Base-by-base conservation (phyloP, 2,329 filamentous ascomycete genomes). In the Trichoderma citrinoviride region DNA sequence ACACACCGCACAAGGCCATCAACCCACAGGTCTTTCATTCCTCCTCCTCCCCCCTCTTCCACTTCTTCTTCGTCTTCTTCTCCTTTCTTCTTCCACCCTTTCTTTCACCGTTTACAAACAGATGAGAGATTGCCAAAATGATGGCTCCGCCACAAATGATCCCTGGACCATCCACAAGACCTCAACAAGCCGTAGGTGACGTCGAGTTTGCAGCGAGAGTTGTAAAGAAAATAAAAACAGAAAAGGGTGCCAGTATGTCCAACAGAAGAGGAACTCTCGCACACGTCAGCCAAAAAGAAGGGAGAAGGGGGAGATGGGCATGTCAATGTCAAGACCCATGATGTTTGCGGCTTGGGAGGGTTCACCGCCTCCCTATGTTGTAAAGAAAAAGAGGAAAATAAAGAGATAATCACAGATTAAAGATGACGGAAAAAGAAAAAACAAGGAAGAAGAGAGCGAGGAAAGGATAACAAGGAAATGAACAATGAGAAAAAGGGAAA, bases 391-490 rank as follows among this genome's bases (percentile, higher is more conserved):
- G 14, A 12, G 5, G 10, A 12, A 37, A 14, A 37, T 37, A 37
- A 37, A 37, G 33, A 52, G 19, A 54, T 53, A 66, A 62, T 47
- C 47, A 55, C 61, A 64, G 33, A 58, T 57, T 64, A 50, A 64
- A 57, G 50, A 52, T 57, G 41, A 66, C 37, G 56, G 44, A 43
- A 57, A 25, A 43, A 44, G n/a, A 41, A 66, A 54, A 63, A 56
- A 23, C 19, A 19, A 47, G 50, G 27, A 29, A 52, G 44, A 50
- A 66, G 41, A 56, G 56, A 63, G 56, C 47, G 15, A 44, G 52
- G 29, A 65, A 29, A 37, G 33, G 33, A 37, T 14, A 14, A 37
- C 33, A 37, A 37, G 33, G 12, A 37, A 37, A 37, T 37, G 49
- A 44, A 65, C 12, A 46, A 33, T 21, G 12, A 41, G 17, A 50